Base-by-base conservation (phyloP, 2,329 filamentous ascomycete species). In the Fusarium proliferatum region DNA sequence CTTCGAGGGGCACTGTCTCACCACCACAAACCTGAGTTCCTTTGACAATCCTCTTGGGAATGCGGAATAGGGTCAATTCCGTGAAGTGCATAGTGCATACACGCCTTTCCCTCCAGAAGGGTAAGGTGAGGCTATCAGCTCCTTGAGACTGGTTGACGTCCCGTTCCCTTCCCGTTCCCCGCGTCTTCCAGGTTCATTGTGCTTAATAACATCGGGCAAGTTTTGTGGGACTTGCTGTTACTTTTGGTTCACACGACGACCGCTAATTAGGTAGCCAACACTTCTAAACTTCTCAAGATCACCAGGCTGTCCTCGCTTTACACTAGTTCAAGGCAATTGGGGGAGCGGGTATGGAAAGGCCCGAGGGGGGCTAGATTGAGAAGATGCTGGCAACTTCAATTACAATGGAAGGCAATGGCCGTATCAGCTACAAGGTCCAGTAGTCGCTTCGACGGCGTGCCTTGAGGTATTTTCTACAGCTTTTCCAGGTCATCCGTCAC, bases 281-380 rank as follows among this genome's bases (percentile, higher is more conserved):
- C 34, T 39, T 62, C 13, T 26, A 33, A 59, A 60, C 23, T 53
- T 62, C 16, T 26, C 36, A 55, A 60, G 42, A 73, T 61, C 45
- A 73, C 48, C 45, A 38, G 64, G 33, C 30, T 60, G 33, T 51
- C 64, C 21, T 61, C 52, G 17, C 46, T 58, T 36, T 48, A 36
- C 42, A 52, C 64, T 72, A 72, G 55, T 49, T 53, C 30, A 34
- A 23, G 38, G 41, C 34, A 73, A 61, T 51, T 63, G 70, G 70
- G 34, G 71, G 66, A 73, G 66, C 66, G 71, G 70, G 70, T 67
- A 67, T 43, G 66, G 46, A 62, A 74, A 45, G 67, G 58, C 66
- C 71, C 53, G 57, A 71, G 33, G 51, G 59, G 59, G 63, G 36
- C 51, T 61, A 72, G 49, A 41, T 48, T 43, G 64, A 65, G 23